Conservation (phyloP, 306 rosid genomes). For the Medicago lupulina region DNA sequence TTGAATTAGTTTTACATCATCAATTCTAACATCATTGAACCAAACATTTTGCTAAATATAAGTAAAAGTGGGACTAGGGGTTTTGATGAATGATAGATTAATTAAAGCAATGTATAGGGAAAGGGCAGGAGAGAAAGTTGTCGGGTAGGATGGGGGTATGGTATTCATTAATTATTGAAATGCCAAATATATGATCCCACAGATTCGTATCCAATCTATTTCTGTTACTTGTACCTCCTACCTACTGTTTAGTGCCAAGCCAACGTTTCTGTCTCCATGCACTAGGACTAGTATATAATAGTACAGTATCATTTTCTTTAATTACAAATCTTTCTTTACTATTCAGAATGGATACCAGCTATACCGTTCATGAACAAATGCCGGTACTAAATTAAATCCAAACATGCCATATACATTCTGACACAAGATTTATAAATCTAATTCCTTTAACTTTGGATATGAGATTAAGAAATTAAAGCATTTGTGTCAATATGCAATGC, state of each 20-base stretch:
- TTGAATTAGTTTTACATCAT: too few relatives aligned
- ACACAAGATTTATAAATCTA: not conserved
- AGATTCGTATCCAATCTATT: conserved; percentile 10
- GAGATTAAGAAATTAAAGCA: not conserved
- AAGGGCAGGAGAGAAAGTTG: not conserved
- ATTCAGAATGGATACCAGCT: too few relatives aligned
- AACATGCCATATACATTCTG: conserved; percentile 1
- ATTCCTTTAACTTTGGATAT: not conserved
- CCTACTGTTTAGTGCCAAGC: conserved; percentile 11
- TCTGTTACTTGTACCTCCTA: conserved; percentile 8
- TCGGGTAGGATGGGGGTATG: conserved; percentile 3
- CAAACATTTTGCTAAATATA: too few relatives aligned
- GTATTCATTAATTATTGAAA: not conserved
- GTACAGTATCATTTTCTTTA: not conserved
- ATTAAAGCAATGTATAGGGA: not conserved
- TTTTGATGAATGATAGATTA: not conserved
- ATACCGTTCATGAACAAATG: not conserved
- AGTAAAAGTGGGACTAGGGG: not conserved
- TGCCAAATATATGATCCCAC: conserved; percentile 11
- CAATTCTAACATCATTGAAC: too few relatives aligned
- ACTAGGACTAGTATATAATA: not conserved
- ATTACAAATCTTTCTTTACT: too few relatives aligned
- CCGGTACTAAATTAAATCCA: not conserved
- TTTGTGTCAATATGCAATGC: conserved; percentile 24
- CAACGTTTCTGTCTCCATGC: conserved; percentile 2